Conservation (phyloP, 805 yeast genomes). For the Schizosaccharomyces octosporus region DNA sequence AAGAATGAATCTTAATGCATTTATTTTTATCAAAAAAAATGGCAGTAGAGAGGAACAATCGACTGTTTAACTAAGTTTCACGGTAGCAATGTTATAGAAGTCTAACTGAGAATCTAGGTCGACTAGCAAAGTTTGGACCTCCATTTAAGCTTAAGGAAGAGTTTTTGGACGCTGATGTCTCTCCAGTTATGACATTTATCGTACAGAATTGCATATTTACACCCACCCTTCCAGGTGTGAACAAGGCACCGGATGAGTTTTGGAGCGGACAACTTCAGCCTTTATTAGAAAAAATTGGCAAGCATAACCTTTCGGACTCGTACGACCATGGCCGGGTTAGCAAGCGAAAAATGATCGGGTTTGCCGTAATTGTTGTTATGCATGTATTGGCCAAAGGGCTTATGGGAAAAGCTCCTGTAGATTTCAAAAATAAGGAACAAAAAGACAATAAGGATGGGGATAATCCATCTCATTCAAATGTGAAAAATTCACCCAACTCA, state of each 20-base stretch:
- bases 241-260: background rate
- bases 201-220: background rate
- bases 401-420: background rate
- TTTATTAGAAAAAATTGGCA: background rate
- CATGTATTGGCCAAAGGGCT: background rate
- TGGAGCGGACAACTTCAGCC: background rate
- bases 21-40: no score
- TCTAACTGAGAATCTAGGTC: background rate
- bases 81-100: no score
- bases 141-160: background rate
- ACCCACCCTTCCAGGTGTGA: background rate
- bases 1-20: no score
- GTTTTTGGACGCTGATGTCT: background rate
- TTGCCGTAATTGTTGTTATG: background rate
- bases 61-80: no score
- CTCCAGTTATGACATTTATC: background rate
- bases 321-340: conserved; percentile 2
- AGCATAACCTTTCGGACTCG: background rate
- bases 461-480: background rate
- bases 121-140: background rate
- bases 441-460: background rate
- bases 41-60: no score
- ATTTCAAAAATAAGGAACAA: background rate
- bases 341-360: conserved; percentile 2
- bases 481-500: background rate